Evolutionary conservation across 1,284 basidiomycete genomes (phyloP), one percentile per base, ranked within the genome.

Genomic region (Naganishia cerealis): DNA sequence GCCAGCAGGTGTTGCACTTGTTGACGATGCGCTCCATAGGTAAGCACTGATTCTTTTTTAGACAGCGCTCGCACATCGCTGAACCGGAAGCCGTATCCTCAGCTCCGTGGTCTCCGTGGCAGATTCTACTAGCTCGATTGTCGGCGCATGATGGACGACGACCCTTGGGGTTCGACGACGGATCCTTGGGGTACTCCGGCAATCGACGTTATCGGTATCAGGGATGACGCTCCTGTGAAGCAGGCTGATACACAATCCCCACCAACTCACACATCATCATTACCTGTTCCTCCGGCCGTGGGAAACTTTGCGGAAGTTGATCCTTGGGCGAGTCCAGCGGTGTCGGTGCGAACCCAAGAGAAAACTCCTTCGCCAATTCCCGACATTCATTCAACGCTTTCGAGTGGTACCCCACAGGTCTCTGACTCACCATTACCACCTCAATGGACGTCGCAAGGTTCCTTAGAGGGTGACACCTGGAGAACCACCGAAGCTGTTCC

Each of bases 151-250:
- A 68, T 68, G 67, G 67, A 68, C 3, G 61, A 63, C 42, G 67
- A 68, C 42, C 67, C 67, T 10, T 68, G 67, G 67, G 54, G 67
- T 29, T 63, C 67, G 33, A 18, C 59, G 21, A 56, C 39, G 26
- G 67, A 68, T 39, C 61, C 54, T 21, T 68, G 67, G 67, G 42
- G 29, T 24, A 42, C 54, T 6, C 26, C 58, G 3, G 46, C 33
- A 9, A 53, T 29, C 15, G 55, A 55, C 9, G 40, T 39, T 9
- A 33, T 53, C 9, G 21, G 21, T 24, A 36, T 15, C 13, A 7
- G 10, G 10, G 46, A 52, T 9, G 42, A 13, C 24, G 16, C 21
- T 36, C 26, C n/a, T 16, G 18, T 42, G 13, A 36, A 40, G 9
- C 50, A 50, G 21, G 21, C 57, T 12, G n/a, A 46, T 29, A 21